These are phyloP conservation scores for Lepidium aucheri DNA, from an alignment of 345 rosid genomes.

Conservation along the genomic window DNA sequence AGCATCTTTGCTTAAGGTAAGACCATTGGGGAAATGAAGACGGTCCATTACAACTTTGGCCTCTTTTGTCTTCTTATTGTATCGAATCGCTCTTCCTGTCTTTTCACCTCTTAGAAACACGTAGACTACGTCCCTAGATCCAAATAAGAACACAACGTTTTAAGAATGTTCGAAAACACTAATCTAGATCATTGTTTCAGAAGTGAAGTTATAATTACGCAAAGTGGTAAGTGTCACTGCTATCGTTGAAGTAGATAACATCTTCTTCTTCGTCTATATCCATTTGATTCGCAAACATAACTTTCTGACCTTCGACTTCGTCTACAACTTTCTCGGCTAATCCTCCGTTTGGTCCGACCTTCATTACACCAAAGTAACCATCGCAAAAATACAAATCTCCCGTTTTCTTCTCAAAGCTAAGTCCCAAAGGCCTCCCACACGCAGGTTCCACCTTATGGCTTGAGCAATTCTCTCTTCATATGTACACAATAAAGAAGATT, in stretches of 20 bases:
- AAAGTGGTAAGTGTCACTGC: slow-evolving; percentile 47
- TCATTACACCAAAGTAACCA: slow-evolving; percentile 56
- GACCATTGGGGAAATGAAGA: slow-evolving; percentile 65
- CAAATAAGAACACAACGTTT: background rate
- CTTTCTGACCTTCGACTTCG: slow-evolving; percentile 44
- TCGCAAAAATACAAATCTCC: slow-evolving; percentile 75
- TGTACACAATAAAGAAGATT: background rate
- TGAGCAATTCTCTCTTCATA: slow-evolving; percentile 44
- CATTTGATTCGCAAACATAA: slow-evolving; percentile 59
- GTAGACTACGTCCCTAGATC: slow-evolving; percentile 28
- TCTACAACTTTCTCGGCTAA: slow-evolving; percentile 38
- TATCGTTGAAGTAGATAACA: slow-evolving; percentile 60
- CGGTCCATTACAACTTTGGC: slow-evolving; percentile 37
- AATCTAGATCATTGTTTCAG: background rate
- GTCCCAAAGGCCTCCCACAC: slow-evolving; percentile 77
- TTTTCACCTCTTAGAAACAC: slow-evolving; percentile 40
- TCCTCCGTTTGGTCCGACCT: slow-evolving; percentile 64
- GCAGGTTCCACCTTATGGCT: slow-evolving; percentile 36
- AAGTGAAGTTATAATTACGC: slow-evolving; percentile 31
- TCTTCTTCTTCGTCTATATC: slow-evolving; percentile 58
- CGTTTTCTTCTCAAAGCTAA: slow-evolving; percentile 48
- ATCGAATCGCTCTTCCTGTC: slow-evolving; percentile 57
- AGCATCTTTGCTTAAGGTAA: slow-evolving; percentile 55
- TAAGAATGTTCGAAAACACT: background rate
- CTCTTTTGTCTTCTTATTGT: slow-evolving; percentile 42